Percentiles rank a stretch among this genome's conserved stretches.
Evolutionary conservation across 306 rosid genomes (phyloP).

Genomic region (Leucaena leucocephala): DNA sequence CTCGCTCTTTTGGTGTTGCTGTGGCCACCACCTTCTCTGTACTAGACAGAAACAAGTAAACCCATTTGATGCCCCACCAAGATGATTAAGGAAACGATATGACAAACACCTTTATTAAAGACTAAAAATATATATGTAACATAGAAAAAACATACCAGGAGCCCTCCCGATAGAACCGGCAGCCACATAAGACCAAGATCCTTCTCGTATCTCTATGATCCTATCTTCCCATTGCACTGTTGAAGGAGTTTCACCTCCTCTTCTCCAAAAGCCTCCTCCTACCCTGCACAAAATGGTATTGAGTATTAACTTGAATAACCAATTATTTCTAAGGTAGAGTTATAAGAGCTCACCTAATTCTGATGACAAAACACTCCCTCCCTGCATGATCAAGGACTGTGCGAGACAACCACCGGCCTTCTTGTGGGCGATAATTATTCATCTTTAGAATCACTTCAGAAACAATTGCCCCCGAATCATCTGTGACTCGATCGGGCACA

Average conservation of each 20-base stretch:
- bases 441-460: slow-evolving; percentile 80
- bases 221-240: slow-evolving; percentile 86
- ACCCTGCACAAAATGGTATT: slow-evolving; percentile 48
- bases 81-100: slow-evolving; percentile 15
- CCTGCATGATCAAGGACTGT: slow-evolving; percentile 96
- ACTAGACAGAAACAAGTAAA: slow-evolving; percentile 61
- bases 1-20: slow-evolving; percentile 77
- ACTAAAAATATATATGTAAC: slow-evolving; percentile 14
- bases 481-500: slow-evolving; percentile 87
- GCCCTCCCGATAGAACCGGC: slow-evolving; percentile 82
- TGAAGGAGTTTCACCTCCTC: slow-evolving; percentile 84
- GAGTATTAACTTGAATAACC: slow-evolving; percentile 9
- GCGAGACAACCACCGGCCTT: slow-evolving; percentile 96
- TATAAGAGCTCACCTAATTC: slow-evolving; percentile 62
- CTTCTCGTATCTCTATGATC: slow-evolving; percentile 89
- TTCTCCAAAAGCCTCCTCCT: slow-evolving; percentile 94
- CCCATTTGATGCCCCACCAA: neutral
- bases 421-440: slow-evolving; percentile 87
- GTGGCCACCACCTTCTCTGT: slow-evolving; percentile 91
- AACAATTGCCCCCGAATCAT: slow-evolving; percentile 88
- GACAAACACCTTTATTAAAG: slow-evolving; percentile 4
- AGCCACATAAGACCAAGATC: slow-evolving; percentile 91
- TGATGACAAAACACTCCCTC: slow-evolving; percentile 87
- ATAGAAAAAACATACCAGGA: slow-evolving; percentile 67
- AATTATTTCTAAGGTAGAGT: neutral